phyloP scores from a whole-genome alignment of 768 basidiomycete genomes.

The Hortiboletus flavorubellus region DNA sequence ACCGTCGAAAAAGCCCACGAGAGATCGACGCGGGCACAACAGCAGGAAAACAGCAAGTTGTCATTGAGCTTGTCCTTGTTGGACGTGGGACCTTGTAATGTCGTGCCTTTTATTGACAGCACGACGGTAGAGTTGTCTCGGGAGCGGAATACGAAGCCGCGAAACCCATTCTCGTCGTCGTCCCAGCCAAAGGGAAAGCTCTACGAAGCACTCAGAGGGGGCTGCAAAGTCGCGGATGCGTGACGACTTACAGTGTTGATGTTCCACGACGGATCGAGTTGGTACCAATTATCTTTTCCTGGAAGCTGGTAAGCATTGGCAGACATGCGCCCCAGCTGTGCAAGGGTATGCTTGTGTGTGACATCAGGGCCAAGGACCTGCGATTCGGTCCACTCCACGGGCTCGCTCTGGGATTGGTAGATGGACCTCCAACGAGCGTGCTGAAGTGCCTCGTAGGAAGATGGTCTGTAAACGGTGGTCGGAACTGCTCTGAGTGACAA shows the following conservation, averaged over 20 bases:
- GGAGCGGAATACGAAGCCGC: slow-evolving; percentile 86
- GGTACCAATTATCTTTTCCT: slow-evolving; percentile 74
- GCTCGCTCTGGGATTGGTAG: slow-evolving; percentile 45
- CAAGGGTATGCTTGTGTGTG: slow-evolving; percentile 72
- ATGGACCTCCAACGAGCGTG: slow-evolving; percentile 53
- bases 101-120: slow-evolving; percentile 89
- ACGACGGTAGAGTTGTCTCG: slow-evolving; percentile 79
- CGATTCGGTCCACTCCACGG: slow-evolving; percentile 63
- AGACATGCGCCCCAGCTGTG: slow-evolving; percentile 81
- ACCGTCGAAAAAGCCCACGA: slow-evolving; percentile 85
- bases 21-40: slow-evolving; percentile 86
- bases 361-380: slow-evolving; percentile 74
- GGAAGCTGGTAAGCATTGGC: slow-evolving; percentile 86
- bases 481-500: slow-evolving; percentile 39
- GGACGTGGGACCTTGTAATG: slow-evolving; percentile 79
- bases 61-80: slow-evolving; percentile 94
- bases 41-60: slow-evolving; percentile 86
- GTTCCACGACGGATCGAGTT: slow-evolving; percentile 75
- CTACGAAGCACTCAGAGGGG: slow-evolving; percentile 34
- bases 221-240: not conserved
- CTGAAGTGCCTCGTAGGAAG: slow-evolving; percentile 48
- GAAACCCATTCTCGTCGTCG: slow-evolving; percentile 64
- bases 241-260: slow-evolving; percentile 35
- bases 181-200: slow-evolving; percentile 84
- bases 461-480: slow-evolving; percentile 60